Base-by-base conservation (phyloP, 1,284 basidiomycete species). In the Moesziomyces globuligerus region DNA sequence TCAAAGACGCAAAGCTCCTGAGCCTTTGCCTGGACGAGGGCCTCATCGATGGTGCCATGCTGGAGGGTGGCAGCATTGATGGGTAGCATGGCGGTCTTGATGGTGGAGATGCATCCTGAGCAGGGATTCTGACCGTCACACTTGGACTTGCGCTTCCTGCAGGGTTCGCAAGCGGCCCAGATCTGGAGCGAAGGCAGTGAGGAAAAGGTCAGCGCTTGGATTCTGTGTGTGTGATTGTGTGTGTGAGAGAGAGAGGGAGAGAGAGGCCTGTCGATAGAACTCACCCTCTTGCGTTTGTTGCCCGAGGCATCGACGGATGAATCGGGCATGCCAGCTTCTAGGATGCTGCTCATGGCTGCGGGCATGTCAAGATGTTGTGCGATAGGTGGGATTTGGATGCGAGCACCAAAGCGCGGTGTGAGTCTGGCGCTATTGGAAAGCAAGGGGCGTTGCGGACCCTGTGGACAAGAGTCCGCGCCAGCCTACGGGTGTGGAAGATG, bases 111-210 rank as follows among this genome's bases (percentile, higher is more conserved):
- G 58, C 74, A 76, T 46, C 59, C 59, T n/a, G 20, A 49, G 57
- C 74, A 76, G 3, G 74, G 74, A 24, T 55, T 66, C 36, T 70
- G 61, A 24, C 74, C 74, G 41, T 74, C 65, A 29, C 74, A 76
- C 28, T 71, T 72, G 21, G 72, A 71, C 34, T 76, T 76, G 54
- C 73, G 65, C 47, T 67, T 74, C 29, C 74, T 48, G 38, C 74
- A 76, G 4, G 58, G 62, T 45, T 76, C 74, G 49, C 74, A 76
- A 18, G 74, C 74, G 7, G 74, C 74, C 72, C 72, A 76, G 45
- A 76, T 76, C 70, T 72, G 59, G 37, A 17, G 26, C 11, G 17
- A 26, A n/a, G 37, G 17, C 5, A 21, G 25, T 8, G 15, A 15
- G 15, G 23, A 21, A 38, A 21, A 24, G 38, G 38, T 23, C 18